A percentile compares a stretch with the other conserved stretches of the same genome.
Evolutionary conservation across 352 stramenopile species (phyloP).

Genomic region (Blastocystis sp.): DNA sequence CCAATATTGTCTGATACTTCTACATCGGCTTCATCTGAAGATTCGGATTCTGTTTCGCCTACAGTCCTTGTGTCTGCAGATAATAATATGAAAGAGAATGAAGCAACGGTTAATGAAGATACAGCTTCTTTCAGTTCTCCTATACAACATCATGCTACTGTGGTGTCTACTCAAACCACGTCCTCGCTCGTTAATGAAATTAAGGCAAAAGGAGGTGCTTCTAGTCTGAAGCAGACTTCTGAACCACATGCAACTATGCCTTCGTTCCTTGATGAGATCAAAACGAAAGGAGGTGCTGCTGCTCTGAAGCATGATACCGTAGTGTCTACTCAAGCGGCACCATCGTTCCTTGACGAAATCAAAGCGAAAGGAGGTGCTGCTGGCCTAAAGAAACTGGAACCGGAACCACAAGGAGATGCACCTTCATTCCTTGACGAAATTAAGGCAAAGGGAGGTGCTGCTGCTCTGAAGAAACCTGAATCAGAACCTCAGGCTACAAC

Average conservation of each 20-base stretch:
- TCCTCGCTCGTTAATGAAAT: constrained; percentile 16
- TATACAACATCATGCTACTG: not conserved
- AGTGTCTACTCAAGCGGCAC: not conserved
- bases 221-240: not conserved
- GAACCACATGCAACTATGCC: not conserved
- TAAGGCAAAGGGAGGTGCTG: constrained; percentile 6
- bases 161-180: not conserved
- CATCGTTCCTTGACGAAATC: constrained; percentile 2
- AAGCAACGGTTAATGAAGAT: not conserved
- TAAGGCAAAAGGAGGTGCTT: not conserved
- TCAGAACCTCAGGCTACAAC: not conserved
- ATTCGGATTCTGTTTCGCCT: no score
- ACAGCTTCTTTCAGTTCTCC: not conserved
- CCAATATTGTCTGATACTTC: not conserved
- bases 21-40: not conserved
- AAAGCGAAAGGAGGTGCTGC: constrained; percentile 11
- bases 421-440: constrained; percentile 43
- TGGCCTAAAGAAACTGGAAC: not conserved
- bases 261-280: constrained; percentile 19
- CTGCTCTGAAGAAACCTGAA: constrained; percentile 37
- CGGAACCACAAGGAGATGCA: not conserved
- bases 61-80: not conserved
- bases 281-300: not conserved
- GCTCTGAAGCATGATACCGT: constrained; percentile 1
- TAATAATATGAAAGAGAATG: not conserved